Conservation (phyloP, 2,329 filamentous ascomycete genomes). For the Fusarium torulosum region DNA sequence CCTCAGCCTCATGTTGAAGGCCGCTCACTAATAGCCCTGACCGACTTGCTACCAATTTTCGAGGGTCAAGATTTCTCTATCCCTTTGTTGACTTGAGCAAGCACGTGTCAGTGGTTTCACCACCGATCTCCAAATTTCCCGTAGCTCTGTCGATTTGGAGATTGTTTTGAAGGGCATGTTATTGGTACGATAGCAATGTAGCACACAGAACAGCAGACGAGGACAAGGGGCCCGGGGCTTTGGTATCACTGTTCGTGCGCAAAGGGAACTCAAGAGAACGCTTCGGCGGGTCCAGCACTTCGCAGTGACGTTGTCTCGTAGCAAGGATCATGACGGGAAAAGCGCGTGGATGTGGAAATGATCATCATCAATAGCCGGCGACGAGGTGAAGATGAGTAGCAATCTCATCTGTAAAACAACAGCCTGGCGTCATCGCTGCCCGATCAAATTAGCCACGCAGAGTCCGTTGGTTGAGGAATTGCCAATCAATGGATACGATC, state of each 20-base stretch:
- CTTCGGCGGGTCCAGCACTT: constrained; percentile 4
- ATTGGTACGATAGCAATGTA: constrained; percentile 36
- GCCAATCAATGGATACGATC: constrained; percentile 16
- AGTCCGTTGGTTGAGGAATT: constrained; percentile 6
- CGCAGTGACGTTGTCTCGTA: constrained; percentile 15
- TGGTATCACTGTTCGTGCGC: background rate
- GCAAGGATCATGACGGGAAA: constrained; percentile 13
- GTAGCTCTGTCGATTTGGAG: constrained; percentile 31
- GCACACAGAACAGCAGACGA: constrained; percentile 12
- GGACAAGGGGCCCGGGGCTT: constrained; percentile 15
- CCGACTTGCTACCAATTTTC: constrained; percentile 1
- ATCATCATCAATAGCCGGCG: constrained; percentile 6
- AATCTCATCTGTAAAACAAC: constrained; percentile 24
- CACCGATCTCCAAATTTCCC: constrained; percentile 23
- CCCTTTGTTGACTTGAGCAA: constrained; percentile 11
- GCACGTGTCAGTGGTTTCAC: constrained; percentile 32
- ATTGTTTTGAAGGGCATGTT: constrained; percentile 13
- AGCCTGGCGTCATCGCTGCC: constrained; percentile 28
- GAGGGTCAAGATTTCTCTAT: background rate
- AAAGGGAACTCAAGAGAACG: constrained; percentile 8
- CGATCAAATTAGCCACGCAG: constrained; percentile 32
- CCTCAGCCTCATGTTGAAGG: background rate
- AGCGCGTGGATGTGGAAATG: constrained; percentile 9
- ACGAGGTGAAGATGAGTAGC: constrained; percentile 11
- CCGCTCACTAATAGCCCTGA: background rate